Conservation (phyloP, 169 alveolate genomes). For the Babesia bovis region DNA sequence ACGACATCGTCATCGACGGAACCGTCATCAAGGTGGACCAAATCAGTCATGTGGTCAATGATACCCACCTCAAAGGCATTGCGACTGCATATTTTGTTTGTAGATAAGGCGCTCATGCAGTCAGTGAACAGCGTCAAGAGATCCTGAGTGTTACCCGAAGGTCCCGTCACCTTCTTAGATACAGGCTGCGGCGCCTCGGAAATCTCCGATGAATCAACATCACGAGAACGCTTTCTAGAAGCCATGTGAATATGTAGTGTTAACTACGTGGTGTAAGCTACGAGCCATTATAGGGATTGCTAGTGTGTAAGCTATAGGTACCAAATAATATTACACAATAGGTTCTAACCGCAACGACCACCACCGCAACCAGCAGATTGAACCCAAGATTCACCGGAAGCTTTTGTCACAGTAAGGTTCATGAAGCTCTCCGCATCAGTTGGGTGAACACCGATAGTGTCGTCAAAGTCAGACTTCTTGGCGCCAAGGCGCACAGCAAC, state of each 20-base stretch:
- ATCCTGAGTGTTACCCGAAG: constrained; percentile 63
- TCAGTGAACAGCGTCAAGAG: constrained; percentile 73
- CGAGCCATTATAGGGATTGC: not conserved
- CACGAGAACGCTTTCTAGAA: constrained; percentile 21
- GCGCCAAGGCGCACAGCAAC: constrained; percentile 92
- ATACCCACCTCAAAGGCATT: constrained; percentile 84
- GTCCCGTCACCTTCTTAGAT: no score
- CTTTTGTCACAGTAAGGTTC: constrained; percentile 78
- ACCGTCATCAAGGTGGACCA: constrained; percentile 75
- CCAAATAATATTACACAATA: no score
- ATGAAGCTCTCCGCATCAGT: constrained; percentile 94
- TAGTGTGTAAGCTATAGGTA: no score
- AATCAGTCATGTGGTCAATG: constrained; percentile 82
- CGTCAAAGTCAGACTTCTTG: constrained; percentile 87
- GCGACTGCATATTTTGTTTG: constrained; percentile 79
- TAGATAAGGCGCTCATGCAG: constrained; percentile 79
- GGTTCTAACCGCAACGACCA: constrained; percentile 87
- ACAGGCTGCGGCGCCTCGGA: constrained; percentile 8
- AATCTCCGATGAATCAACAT: not conserved
- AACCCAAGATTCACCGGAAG: constrained; percentile 86
- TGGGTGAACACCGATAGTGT: constrained; percentile 95
- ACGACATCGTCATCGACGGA: constrained; percentile 64
- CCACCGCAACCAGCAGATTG: constrained; percentile 96
- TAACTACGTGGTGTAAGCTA: not conserved
- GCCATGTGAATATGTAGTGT: not conserved